phyloP scores from a whole-genome alignment of 768 basidiomycete genomes.

The Lactarius vividus region DNA sequence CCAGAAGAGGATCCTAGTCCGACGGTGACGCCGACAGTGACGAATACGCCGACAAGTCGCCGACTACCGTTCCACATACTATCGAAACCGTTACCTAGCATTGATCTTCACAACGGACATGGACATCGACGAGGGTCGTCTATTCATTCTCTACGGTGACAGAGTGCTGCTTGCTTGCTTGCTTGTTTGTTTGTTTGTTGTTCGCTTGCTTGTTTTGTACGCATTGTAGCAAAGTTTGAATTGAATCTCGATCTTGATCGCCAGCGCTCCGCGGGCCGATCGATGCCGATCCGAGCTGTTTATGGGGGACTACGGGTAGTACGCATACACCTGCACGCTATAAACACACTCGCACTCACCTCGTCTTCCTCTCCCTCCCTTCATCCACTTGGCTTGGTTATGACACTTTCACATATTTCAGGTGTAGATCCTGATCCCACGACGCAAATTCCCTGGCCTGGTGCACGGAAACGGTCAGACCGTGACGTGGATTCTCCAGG shows the following conservation, averaged over 20 bases:
- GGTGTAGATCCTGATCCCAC: conserved; percentile 72
- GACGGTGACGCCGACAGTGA: conserved; percentile 23
- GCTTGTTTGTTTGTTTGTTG: conserved; percentile 9
- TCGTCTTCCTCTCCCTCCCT: conserved; percentile 6
- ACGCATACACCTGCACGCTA: neutral
- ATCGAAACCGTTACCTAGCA: conserved; percentile 45
- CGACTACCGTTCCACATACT: conserved; percentile 64
- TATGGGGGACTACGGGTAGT: neutral
- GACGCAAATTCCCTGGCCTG: conserved; percentile 75
- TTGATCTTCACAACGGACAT: conserved; percentile 35
- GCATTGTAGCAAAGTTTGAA: conserved; percentile 1
- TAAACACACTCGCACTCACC: neutral
- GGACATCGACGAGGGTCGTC: conserved; percentile 47
- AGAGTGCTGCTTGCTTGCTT: conserved; percentile 15
- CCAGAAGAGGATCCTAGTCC: conserved; percentile 42
- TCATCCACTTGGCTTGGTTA: conserved; percentile 31
- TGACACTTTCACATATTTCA: conserved; percentile 56
- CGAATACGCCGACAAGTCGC: conserved; percentile 25
- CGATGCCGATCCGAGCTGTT: neutral
- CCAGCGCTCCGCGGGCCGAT: conserved; percentile 2
- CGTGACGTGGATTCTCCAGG: conserved; percentile 25
- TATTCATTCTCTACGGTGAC: conserved; percentile 32
- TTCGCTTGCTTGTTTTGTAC: conserved; percentile 3
- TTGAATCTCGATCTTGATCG: neutral
- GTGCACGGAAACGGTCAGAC: conserved; percentile 30